Percentiles rank a stretch among this genome's conserved stretches.
Evolutionary conservation across 192 early-diverging fungal genomes (phyloP).

Genomic region (Coemansia umbellata): DNA sequence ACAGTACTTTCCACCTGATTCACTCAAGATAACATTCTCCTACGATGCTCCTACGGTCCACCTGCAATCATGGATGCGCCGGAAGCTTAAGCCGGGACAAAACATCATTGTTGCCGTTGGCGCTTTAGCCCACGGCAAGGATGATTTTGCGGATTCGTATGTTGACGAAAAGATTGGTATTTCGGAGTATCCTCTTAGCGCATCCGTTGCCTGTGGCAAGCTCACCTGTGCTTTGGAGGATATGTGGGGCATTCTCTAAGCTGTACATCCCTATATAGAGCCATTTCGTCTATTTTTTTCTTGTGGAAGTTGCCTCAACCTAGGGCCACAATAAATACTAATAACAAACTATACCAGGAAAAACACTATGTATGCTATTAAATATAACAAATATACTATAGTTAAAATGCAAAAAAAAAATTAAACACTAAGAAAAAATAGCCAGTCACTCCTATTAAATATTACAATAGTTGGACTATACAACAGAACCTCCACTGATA

Average conservation of each 20-base stretch:
- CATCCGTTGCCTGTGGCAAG: conserved; percentile 96
- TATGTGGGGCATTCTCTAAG: conserved; percentile 80
- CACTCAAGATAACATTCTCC: conserved; percentile 66
- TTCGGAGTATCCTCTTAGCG: conserved; percentile 93
- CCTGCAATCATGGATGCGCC: conserved; percentile 72
- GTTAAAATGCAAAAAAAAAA: no score
- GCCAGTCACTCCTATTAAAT: no score
- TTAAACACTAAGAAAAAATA: no score
- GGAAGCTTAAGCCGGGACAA: conserved; percentile 71
- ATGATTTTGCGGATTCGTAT: conserved; percentile 92
- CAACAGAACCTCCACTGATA: no score
- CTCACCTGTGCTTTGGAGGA: conserved; percentile 84
- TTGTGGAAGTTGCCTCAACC: no score
- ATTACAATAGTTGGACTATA: no score
- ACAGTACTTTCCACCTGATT: conserved; percentile 86
- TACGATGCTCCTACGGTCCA: conserved; percentile 84
- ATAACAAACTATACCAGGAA: background rate
- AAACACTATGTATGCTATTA: background rate
- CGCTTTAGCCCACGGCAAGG: conserved; percentile 93
- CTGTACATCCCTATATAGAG: background rate
- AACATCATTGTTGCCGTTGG: conserved; percentile 91
- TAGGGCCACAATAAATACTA: background rate
- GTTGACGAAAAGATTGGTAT: conserved; percentile 98
- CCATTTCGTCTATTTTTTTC: no score
- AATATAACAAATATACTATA: no score